Base-by-base conservation (phyloP, 1,284 basidiomycete species). In the Agaricales sp. region DNA sequence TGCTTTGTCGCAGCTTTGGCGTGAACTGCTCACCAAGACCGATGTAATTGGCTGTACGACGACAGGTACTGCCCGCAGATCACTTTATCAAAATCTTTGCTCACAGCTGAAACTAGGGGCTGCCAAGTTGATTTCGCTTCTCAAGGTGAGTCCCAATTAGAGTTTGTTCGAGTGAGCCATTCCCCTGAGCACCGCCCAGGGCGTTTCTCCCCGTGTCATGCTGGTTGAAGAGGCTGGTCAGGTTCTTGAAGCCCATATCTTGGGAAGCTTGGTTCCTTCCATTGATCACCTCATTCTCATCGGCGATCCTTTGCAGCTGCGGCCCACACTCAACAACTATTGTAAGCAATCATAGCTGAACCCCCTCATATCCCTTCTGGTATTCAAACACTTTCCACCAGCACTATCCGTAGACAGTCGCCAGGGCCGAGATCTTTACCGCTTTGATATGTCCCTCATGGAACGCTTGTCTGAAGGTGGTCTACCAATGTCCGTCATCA, bases 191-290 rank as follows among this genome's bases (percentile, higher is more conserved):
- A n/a, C n/a, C 11, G 46, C 26, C 1, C 51, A 84, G 77, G 70
- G 73, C 1, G 54, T 81, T 4, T 61, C 62, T 4, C 79, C 80
- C 0, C 71, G 69, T 37, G 73, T 82, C 3, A 57, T 83, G 51
- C 62, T 83, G 25, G 73, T 83, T 1, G 80, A 83, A 60, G 86
- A 88, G 59, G 85, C 85, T 0, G 86, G 86, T 0, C 85, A 88
- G 64, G 82, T 88, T 0, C 68, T 87, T 13, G 86, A 88, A 62
- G 78, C 84, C 2, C 85, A 88, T 55, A 67, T 85, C 11, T 59
- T 87, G 0, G 75, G 74, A 1, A 74, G 69, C 44, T 67, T 86
- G 1, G 79, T 82, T 2, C 76, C 75, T 0, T 78, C 76, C 1
- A 57, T 81, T 0, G 67, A 81, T 50, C 80, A 84, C 43, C 64